Conservation (phyloP, 75 land plant species). For the Sequoia sempervirens region DNA sequence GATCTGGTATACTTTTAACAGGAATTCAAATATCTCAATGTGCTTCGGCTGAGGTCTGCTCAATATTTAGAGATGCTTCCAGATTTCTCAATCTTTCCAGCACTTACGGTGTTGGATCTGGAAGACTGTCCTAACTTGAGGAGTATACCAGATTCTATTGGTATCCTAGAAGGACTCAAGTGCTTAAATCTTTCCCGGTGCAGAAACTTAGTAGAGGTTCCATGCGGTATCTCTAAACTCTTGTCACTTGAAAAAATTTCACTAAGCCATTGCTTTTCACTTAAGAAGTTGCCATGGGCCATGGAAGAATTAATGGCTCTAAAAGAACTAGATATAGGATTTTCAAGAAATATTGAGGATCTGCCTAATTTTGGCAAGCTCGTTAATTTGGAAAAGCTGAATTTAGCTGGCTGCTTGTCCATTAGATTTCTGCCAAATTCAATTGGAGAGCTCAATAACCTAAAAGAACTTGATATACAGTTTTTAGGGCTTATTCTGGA, state of each 20-base stretch:
- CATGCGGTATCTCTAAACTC: neutral
- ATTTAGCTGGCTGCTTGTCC: neutral
- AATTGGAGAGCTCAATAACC: neutral
- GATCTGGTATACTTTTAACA: neutral
- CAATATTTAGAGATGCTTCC: neutral
- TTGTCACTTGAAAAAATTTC: neutral
- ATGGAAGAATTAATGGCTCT: neutral
- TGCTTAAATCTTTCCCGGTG: neutral
- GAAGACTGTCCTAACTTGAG: neutral
- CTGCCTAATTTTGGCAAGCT: neutral
- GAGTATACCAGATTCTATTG: neutral
- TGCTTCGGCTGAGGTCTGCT: neutral
- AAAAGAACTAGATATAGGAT: neutral
- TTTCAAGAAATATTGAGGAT: neutral
- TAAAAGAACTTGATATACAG: neutral
- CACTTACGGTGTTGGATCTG: neutral
- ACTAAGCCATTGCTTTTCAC: neutral
- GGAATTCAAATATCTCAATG: neutral
- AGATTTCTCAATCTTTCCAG: neutral
- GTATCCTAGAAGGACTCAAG: neutral
- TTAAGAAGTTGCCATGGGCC: neutral
- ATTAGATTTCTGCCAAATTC: neutral
- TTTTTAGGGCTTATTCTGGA: neutral
- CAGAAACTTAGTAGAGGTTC: neutral
- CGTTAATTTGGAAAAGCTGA: neutral